Percentiles rank a stretch among this genome's conserved stretches.
Conservation (phyloP, 1,284 basidiomycete species). For the Ceraceosorus bombacis region DNA sequence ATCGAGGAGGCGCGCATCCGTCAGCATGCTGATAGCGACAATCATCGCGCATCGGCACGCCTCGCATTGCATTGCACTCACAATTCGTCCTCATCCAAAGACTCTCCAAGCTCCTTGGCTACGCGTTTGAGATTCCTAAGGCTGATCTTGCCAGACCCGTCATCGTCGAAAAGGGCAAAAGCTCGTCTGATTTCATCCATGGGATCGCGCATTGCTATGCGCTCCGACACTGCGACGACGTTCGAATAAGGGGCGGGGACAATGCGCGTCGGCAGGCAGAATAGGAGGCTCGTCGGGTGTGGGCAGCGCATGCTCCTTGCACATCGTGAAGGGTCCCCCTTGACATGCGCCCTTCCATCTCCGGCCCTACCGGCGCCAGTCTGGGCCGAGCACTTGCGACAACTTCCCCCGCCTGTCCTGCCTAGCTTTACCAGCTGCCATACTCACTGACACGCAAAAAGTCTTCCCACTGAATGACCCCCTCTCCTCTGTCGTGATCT, state of each 20-base stretch:
- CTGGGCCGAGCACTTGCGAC: no score
- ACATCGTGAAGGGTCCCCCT: no score
- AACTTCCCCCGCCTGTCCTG: not conserved
- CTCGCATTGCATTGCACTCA: constrained; percentile 53
- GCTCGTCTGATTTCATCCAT: constrained; percentile 92
- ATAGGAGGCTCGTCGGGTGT: no score
- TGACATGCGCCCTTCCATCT: no score
- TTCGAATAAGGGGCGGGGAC: not conserved
- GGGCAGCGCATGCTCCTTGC: no score
- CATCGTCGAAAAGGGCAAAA: constrained; percentile 93
- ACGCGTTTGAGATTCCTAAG: constrained; percentile 84
- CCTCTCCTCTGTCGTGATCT: constrained; percentile 80
- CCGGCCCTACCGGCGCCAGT: no score
- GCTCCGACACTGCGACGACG: constrained; percentile 72
- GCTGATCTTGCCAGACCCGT: constrained; percentile 87
- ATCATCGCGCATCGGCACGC: constrained; percentile 4
- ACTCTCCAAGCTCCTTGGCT: constrained; percentile 93
- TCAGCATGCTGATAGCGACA: not conserved
- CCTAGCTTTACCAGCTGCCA: not conserved
- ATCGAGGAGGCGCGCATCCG: not conserved
- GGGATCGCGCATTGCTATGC: constrained; percentile 85
- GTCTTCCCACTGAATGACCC: constrained; percentile 88
- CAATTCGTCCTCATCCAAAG: constrained; percentile 93
- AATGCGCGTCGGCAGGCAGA: no score
- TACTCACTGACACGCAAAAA: constrained; percentile 92